Evolutionary conservation across 345 rosid species (phyloP).

Genomic region (Boechera stricta): DNA sequence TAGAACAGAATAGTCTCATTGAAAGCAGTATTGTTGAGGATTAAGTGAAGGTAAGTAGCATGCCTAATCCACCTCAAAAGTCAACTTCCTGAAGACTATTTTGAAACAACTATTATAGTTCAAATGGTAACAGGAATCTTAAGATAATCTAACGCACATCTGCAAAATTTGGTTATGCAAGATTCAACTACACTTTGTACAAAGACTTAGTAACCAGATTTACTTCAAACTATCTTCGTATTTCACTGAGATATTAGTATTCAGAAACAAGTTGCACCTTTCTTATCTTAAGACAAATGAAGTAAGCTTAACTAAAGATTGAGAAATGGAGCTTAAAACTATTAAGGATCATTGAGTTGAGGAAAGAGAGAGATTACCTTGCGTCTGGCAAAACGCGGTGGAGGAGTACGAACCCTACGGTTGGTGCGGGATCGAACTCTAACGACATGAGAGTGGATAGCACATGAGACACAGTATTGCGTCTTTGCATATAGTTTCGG

Average conservation of each 20-base stretch:
- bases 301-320: not conserved
- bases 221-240: not conserved
- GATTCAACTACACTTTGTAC: not conserved
- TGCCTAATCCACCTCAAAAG: not conserved
- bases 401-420: conserved; percentile 88
- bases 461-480: conserved; percentile 47
- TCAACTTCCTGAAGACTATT: conserved; percentile 8
- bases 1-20: not conserved
- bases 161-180: not conserved
- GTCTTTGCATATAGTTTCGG: conserved; percentile 78
- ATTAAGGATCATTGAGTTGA: not conserved
- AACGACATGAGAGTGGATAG: conserved; percentile 89
- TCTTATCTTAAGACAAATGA: not conserved
- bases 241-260: too few species aligned
- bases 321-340: not conserved
- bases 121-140: not conserved
- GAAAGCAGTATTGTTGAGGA: not conserved
- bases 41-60: not conserved
- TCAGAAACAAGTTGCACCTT: not conserved
- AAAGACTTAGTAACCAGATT: not conserved
- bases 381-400: conserved; percentile 84
- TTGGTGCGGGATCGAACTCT: conserved; percentile 84
- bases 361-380: conserved; percentile 53
- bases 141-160: not conserved
- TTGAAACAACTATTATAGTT: not conserved